These are phyloP conservation scores for Mesembryanthemum crystallinum DNA, from an alignment of 148 eudicot genomes.

Conservation along the genomic window DNA sequence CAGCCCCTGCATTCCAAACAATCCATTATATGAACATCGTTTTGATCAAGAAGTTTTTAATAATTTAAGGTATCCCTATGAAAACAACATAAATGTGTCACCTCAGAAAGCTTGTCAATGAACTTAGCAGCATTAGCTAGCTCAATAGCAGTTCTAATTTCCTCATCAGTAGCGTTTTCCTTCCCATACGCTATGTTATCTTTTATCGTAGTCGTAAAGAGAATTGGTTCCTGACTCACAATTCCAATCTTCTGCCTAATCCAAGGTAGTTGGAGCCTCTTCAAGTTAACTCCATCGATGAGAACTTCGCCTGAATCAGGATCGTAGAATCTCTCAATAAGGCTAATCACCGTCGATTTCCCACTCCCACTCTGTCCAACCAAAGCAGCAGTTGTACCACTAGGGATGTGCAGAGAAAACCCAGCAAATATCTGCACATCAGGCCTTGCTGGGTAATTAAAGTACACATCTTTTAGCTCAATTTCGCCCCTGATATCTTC, in stretches of 20 bases:
- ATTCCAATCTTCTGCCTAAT: constrained; percentile 73
- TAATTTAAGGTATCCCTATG: no score
- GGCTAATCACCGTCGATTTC: constrained; percentile 74
- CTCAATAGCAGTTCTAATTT: constrained; percentile 62
- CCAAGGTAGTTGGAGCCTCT: constrained; percentile 54
- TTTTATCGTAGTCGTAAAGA: constrained; percentile 54
- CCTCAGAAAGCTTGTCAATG: constrained; percentile 73
- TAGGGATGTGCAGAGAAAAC: constrained; percentile 50
- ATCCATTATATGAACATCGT: neutral
- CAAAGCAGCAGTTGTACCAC: constrained; percentile 63
- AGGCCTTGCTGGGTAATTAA: constrained; percentile 79
- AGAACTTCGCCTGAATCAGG: constrained; percentile 69
- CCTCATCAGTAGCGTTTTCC: constrained; percentile 53
- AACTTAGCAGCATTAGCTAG: constrained; percentile 82
- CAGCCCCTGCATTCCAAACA: constrained; percentile 44
- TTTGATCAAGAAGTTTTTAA: neutral
- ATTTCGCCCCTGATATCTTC: constrained; percentile 68
- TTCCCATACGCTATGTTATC: constrained; percentile 76
- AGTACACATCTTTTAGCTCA: constrained; percentile 59
- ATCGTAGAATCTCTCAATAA: constrained; percentile 79
- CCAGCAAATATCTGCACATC: constrained; percentile 72
- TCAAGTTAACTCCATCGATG: constrained; percentile 67
- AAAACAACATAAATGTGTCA: constrained; percentile 13
- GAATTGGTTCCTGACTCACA: constrained; percentile 81
- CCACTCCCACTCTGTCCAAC: constrained; percentile 98